These are phyloP conservation scores for Fusarium cyanostomum DNA, from an alignment of 2,329 filamentous ascomycete species.

Conservation along the genomic window DNA sequence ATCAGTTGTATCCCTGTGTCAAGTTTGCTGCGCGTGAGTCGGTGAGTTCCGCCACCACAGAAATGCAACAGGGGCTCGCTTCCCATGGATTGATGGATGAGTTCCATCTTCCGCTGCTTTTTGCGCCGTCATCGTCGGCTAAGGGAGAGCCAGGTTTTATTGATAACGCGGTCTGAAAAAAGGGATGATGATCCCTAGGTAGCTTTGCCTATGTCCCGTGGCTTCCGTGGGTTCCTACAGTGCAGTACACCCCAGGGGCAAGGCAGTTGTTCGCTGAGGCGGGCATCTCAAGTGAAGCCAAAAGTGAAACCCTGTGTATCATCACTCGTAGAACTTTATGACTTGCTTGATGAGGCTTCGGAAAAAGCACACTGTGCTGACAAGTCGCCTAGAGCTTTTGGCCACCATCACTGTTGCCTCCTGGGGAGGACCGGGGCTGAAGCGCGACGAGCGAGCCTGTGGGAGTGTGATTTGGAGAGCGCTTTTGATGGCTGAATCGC, in stretches of 20 bases:
- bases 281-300: conserved; percentile 26
- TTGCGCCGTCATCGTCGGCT: conserved; percentile 19
- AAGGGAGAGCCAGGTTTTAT: conserved; percentile 19
- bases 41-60: conserved; percentile 33
- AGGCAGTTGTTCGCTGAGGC: conserved; percentile 16
- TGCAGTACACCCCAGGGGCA: neutral
- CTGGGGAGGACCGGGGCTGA: conserved; percentile 18
- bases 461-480: conserved; percentile 25
- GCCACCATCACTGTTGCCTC: conserved; percentile 2
- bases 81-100: conserved; percentile 3
- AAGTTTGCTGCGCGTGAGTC: conserved; percentile 13
- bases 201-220: neutral
- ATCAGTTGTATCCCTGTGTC: conserved; percentile 14
- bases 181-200: neutral
- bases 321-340: conserved; percentile 4
- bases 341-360: neutral
- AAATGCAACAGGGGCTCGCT: conserved; percentile 24
- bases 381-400: neutral
- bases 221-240: neutral
- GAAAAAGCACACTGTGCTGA: neutral
- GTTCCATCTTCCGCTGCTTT: conserved; percentile 27
- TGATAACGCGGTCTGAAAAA: neutral
- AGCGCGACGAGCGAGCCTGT: conserved; percentile 8
- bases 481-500: conserved; percentile 31
- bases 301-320: conserved; percentile 9